Conservation (phyloP, 169 alveolate genomes). For the Babesia sp. region DNA sequence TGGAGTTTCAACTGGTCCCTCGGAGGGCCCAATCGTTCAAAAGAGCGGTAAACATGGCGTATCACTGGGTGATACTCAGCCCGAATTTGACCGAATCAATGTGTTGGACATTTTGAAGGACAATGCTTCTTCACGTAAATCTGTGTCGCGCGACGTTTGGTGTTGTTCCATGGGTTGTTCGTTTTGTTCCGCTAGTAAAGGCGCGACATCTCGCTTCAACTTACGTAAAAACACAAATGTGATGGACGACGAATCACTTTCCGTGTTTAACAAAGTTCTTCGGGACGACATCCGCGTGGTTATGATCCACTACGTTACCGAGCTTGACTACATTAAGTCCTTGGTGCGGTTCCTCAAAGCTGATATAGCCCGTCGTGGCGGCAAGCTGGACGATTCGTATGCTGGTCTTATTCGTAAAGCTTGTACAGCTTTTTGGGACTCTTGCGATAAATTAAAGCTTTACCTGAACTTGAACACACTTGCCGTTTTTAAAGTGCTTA, state of each 20-base stretch:
- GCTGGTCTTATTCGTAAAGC: conserved; percentile 68
- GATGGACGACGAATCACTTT: conserved; percentile 48
- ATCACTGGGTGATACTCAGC: too few species aligned
- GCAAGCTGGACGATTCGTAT: conserved; percentile 65
- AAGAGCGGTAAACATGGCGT: too few species aligned
- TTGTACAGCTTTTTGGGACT: conserved; percentile 76
- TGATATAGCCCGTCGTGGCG: conserved; percentile 53
- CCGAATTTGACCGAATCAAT: too few species aligned
- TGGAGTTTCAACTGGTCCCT: background rate
- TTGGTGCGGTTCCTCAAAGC: conserved; percentile 54
- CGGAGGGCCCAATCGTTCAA: background rate
- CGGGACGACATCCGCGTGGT: conserved; percentile 71
- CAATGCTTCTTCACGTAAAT: too few species aligned
- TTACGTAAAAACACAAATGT: conserved; percentile 1
- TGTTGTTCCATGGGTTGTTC: too few species aligned
- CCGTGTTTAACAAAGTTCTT: conserved; percentile 61
- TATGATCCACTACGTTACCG: conserved; percentile 66
- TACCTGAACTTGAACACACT: conserved; percentile 76
- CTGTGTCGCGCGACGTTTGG: too few species aligned
- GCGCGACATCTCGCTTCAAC: conserved; percentile 6
- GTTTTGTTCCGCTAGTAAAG: too few species aligned
- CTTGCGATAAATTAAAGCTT: conserved; percentile 79
- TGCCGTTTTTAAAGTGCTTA: conserved; percentile 80
- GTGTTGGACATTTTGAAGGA: too few species aligned
- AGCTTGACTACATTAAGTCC: conserved; percentile 64